These are phyloP conservation scores for Acacia melanoxylon DNA, from an alignment of 306 rosid species.

Conservation along the genomic window DNA sequence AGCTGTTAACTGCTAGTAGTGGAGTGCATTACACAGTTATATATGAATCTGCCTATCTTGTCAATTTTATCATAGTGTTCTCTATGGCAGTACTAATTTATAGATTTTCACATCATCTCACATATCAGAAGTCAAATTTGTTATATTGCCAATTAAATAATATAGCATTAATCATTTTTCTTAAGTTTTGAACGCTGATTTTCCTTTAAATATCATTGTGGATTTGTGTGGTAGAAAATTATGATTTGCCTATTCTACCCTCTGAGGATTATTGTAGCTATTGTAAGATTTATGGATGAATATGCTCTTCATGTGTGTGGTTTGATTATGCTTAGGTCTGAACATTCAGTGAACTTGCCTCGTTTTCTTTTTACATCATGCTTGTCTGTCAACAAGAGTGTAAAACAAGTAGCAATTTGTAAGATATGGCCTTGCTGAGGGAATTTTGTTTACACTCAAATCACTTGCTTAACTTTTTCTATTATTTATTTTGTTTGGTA, in stretches of 20 bases:
- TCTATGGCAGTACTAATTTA: not conserved
- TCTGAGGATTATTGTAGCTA: not conserved
- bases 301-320: not conserved
- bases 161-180: not conserved
- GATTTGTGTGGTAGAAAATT: not conserved
- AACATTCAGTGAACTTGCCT: not conserved
- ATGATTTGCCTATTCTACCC: not conserved
- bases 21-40: slow-evolving; percentile 1
- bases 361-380: not conserved
- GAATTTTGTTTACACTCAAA: not conserved
- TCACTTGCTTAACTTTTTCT: not conserved
- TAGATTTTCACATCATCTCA: not conserved
- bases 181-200: not conserved
- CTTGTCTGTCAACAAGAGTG: not conserved
- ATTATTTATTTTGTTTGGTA: not conserved
- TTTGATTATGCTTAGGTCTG: not conserved
- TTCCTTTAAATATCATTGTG: not conserved
- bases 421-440: slow-evolving; percentile 13
- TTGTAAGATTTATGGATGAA: not conserved
- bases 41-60: slow-evolving; percentile 18
- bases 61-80: not conserved
- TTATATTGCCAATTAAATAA: not conserved
- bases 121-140: not conserved
- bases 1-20: not conserved
- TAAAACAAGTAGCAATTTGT: not conserved